A percentile compares a stretch with the other conserved stretches of the same genome.
Conservation (phyloP, 1,284 basidiomycete species). For the Thecaphora thlaspeos region DNA sequence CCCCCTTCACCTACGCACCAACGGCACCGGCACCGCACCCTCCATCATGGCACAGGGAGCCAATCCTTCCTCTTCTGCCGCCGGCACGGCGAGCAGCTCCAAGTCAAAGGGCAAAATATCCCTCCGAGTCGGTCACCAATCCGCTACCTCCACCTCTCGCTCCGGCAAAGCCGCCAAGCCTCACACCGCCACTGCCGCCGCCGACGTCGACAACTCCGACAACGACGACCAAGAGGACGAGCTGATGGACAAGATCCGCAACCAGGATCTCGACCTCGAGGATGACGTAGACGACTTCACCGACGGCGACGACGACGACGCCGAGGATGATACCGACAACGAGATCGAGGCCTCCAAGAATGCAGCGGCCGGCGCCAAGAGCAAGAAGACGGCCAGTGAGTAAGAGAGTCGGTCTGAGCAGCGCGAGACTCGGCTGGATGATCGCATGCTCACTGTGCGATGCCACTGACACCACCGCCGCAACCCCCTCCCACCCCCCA, state of each 20-base stretch:
- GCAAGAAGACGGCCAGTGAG: conserved; percentile 49
- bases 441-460: too few species aligned
- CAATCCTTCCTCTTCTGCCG: neutral
- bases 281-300: conserved; percentile 10
- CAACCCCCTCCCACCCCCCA: neutral
- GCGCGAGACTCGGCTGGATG: too few species aligned
- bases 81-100: neutral
- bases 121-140: neutral
- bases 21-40: too few species aligned
- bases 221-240: conserved; percentile 12
- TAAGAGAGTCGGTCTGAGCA: too few species aligned
- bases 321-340: conserved; percentile 41
- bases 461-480: too few species aligned
- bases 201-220: neutral
- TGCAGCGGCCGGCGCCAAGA: conserved; percentile 17
- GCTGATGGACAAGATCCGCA: conserved; percentile 7
- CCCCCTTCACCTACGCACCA: too few species aligned
- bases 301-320: conserved; percentile 20
- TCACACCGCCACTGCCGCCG: too few species aligned
- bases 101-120: neutral
- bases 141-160: neutral
- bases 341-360: conserved; percentile 44
- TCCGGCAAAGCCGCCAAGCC: neutral
- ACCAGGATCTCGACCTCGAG: conserved; percentile 24
- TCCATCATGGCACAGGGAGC: neutral